Percentiles rank a stretch among this genome's conserved stretches.
Evolutionary conservation across 768 basidiomycete genomes (phyloP).

Genomic region (Boletus vermiculosoides): DNA sequence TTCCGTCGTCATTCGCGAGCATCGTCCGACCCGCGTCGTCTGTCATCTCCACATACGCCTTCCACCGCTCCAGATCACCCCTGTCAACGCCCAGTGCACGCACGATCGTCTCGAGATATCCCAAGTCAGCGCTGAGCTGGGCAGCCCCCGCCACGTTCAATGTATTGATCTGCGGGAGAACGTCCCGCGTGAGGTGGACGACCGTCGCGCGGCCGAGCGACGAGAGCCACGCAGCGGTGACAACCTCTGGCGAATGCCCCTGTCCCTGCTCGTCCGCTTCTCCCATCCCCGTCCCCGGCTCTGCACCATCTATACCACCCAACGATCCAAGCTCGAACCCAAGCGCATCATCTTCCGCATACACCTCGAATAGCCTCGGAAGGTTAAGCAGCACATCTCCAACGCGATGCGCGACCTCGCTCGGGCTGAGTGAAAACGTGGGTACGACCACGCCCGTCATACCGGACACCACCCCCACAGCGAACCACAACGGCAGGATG

Average conservation of each 20-base stretch:
- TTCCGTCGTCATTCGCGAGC: constrained; percentile 18
- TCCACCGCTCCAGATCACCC: constrained; percentile 79
- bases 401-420: constrained; percentile 81
- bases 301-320: constrained; percentile 58
- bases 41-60: constrained; percentile 60
- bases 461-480: constrained; percentile 21
- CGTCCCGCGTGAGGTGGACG: constrained; percentile 61
- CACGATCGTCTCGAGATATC: constrained; percentile 88
- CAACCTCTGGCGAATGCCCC: constrained; percentile 61
- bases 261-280: constrained; percentile 32
- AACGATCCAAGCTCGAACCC: constrained; percentile 84
- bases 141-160: constrained; percentile 68
- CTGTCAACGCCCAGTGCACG: constrained; percentile 87
- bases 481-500: constrained; percentile 63
- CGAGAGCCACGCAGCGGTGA: constrained; percentile 88
- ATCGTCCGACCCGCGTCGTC: constrained; percentile 40
- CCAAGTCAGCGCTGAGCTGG: constrained; percentile 84
- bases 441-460: constrained; percentile 59
- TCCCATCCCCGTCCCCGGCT: constrained; percentile 23
- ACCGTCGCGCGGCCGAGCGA: constrained; percentile 85
- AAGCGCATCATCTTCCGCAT: constrained; percentile 88
- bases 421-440: constrained; percentile 90
- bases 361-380: constrained; percentile 90
- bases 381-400: constrained; percentile 95
- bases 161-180: constrained; percentile 69